Conservation (phyloP, 192 early-diverging fungal genomes). For the Dimargaris xerosporica region DNA sequence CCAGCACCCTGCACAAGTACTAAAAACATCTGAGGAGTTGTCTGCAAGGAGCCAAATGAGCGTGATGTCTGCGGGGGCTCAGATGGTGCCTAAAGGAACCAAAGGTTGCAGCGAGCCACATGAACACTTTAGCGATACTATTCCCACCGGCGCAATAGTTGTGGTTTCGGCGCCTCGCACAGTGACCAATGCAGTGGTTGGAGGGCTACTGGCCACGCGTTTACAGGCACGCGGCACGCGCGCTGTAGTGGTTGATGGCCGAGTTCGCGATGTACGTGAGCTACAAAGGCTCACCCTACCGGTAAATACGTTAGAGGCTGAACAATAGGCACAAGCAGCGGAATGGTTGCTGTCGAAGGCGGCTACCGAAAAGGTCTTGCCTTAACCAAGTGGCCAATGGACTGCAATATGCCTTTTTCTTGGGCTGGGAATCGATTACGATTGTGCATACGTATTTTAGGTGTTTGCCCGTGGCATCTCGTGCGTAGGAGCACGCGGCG, state of each 20-base stretch:
- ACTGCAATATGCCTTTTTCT: no score
- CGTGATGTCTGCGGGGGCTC: no score
- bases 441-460: no score
- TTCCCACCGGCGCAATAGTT: conserved; percentile 20
- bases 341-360: not conserved
- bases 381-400: not conserved
- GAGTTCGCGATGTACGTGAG: conserved; percentile 29
- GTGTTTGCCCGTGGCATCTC: conserved; percentile 19
- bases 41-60: no score
- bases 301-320: not conserved
- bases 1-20: no score
- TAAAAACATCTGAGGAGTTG: no score
- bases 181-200: conserved; percentile 31
- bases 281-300: conserved; percentile 15
- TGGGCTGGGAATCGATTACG: no score
- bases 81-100: no score
- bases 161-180: conserved; percentile 22
- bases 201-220: conserved; percentile 31
- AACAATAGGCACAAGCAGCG: not conserved
- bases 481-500: conserved; percentile 13
- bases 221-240: conserved; percentile 18
- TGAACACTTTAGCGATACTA: conserved; percentile 24
- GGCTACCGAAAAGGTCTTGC: no score
- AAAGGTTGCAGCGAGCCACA: no score
- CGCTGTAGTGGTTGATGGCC: conserved; percentile 30